Evolutionary conservation across 768 basidiomycete genomes (phyloP).

Genomic region (Boletus vinaceobasis): DNA sequence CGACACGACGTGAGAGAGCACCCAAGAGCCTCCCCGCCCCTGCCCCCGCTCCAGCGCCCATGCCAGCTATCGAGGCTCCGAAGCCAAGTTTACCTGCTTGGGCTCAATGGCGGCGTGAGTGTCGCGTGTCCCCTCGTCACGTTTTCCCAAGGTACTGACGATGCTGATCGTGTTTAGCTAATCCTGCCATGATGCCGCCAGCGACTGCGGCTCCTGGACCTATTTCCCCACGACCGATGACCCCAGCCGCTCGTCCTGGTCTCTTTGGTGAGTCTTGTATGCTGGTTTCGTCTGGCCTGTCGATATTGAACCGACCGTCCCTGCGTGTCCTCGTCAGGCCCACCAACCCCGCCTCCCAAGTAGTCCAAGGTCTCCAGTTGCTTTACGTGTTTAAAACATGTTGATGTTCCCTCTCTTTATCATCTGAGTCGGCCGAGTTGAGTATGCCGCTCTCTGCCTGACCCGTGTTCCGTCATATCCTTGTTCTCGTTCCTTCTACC

Average conservation of each 20-base stretch:
- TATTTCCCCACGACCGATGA: constrained; percentile 31
- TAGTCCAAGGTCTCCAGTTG: constrained; percentile 13
- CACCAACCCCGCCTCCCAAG: constrained; percentile 46
- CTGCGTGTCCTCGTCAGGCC: constrained; percentile 29
- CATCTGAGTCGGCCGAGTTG: background rate
- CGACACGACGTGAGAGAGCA: constrained; percentile 50
- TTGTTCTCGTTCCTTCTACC: background rate
- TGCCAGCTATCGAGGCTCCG: constrained; percentile 42
- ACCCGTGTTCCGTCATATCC: background rate
- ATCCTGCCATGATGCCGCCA: constrained; percentile 61
- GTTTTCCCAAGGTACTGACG: background rate
- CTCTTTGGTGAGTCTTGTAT: constrained; percentile 53
- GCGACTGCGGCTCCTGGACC: constrained; percentile 37
- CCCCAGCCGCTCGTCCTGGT: constrained; percentile 54
- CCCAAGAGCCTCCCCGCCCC: constrained; percentile 41
- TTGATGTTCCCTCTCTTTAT: constrained; percentile 1
- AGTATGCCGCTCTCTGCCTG: background rate
- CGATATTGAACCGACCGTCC: background rate
- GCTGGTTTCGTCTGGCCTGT: background rate
- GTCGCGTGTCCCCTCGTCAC: background rate
- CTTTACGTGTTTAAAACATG: background rate
- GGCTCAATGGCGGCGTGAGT: constrained; percentile 80
- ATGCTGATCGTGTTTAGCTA: constrained; percentile 42
- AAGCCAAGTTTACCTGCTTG: constrained; percentile 66
- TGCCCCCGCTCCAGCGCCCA: constrained; percentile 27